A percentile compares a stretch with the other conserved stretches of the same genome.
phyloP scores from a whole-genome alignment of 2,329 filamentous ascomycete genomes.

The Pseudogymnoascus sp. region DNA sequence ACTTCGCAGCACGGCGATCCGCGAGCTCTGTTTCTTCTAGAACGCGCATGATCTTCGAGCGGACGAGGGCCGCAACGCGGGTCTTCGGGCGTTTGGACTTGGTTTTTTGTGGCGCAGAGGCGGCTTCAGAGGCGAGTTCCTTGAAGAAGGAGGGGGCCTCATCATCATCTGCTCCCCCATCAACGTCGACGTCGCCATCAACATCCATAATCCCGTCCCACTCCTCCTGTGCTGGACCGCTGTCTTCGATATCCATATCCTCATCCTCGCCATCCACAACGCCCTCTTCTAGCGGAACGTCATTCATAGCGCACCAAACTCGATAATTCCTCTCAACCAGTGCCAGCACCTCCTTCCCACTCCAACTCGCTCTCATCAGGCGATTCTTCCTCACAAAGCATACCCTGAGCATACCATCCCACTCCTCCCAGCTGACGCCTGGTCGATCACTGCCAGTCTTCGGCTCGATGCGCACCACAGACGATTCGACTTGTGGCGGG shows the following conservation, averaged over 20 bases:
- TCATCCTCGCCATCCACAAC: slow-evolving; percentile 38
- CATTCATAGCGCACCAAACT: slow-evolving; percentile 82
- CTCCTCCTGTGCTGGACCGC: slow-evolving; percentile 41
- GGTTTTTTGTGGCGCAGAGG: slow-evolving; percentile 40
- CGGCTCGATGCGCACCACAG: slow-evolving; percentile 81
- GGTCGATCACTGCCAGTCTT: slow-evolving; percentile 71
- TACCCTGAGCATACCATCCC: slow-evolving; percentile 80
- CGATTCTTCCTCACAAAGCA: slow-evolving; percentile 87
- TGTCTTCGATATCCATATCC: slow-evolving; percentile 41
- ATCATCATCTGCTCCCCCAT: slow-evolving; percentile 43
- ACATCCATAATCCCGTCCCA: slow-evolving; percentile 45
- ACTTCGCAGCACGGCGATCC: slow-evolving; percentile 75
- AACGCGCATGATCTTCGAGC: slow-evolving; percentile 78
- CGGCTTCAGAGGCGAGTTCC: slow-evolving; percentile 39
- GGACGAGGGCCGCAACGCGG: slow-evolving; percentile 72
- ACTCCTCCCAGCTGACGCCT: slow-evolving; percentile 87
- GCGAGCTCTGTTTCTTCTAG: slow-evolving; percentile 73
- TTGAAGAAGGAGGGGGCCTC: slow-evolving; percentile 82
- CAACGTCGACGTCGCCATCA: slow-evolving; percentile 33
- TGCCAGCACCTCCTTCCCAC: slow-evolving; percentile 70
- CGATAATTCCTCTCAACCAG: slow-evolving; percentile 85
- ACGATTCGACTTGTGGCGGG: slow-evolving; percentile 84
- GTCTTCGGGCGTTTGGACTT: slow-evolving; percentile 69
- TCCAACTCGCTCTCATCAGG: slow-evolving; percentile 72
- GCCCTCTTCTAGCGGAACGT: slow-evolving; percentile 68